Conservation (phyloP, 2,329 filamentous ascomycete species). For the Colletotrichum coccodes region DNA sequence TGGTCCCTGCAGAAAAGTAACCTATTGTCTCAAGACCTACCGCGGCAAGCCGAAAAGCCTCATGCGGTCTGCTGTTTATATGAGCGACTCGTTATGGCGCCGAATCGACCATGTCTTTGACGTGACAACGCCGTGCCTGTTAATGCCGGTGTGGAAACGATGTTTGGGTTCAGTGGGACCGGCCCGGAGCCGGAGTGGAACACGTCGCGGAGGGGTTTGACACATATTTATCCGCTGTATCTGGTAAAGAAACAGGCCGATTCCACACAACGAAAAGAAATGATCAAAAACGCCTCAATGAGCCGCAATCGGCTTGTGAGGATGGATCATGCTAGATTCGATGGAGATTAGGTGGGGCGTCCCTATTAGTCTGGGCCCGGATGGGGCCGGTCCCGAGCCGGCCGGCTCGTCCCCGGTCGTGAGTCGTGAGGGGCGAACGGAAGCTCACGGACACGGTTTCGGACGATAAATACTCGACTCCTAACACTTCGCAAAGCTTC, state of each 20-base stretch:
- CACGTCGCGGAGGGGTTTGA: conserved; percentile 12
- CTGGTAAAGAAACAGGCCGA: conserved; percentile 10
- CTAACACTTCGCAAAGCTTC: background rate
- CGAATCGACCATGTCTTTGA: background rate
- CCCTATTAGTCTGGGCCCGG: conserved; percentile 14
- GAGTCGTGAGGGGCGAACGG: conserved; percentile 1
- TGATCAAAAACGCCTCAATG: background rate
- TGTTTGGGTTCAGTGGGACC: conserved; percentile 17
- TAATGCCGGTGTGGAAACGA: conserved; percentile 24
- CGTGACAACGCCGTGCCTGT: conserved; percentile 6
- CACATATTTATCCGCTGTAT: conserved; percentile 21
- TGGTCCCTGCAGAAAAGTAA: conserved; percentile 2
- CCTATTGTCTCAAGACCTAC: background rate
- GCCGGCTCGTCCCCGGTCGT: conserved; percentile 27
- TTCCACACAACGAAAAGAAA: background rate
- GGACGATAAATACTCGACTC: conserved; percentile 24
- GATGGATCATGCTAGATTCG: conserved; percentile 17
- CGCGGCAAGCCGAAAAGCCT: background rate
- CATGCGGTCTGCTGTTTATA: conserved; percentile 20
- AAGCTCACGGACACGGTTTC: background rate
- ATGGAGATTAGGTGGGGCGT: conserved; percentile 19
- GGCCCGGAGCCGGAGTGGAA: conserved; percentile 24
- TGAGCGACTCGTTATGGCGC: conserved; percentile 10
- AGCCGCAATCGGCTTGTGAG: conserved; percentile 1
- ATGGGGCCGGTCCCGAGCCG: conserved; percentile 27